phyloP scores from a whole-genome alignment of 345 rosid species.

The Carallia brachiata region DNA sequence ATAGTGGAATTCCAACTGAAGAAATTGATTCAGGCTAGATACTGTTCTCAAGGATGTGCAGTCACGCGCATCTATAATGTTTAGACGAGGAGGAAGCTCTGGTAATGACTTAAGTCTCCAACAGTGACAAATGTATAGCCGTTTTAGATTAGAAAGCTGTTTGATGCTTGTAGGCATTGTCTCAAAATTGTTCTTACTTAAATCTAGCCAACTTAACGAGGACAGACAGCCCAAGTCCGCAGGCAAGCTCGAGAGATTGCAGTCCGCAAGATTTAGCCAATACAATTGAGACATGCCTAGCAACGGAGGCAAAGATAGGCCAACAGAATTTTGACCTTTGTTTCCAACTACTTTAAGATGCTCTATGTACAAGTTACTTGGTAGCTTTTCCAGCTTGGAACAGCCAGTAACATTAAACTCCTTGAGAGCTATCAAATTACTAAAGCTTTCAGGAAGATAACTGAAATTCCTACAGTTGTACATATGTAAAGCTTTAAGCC shows the following conservation, averaged over 20 bases:
- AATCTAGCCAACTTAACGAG: background rate
- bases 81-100: slow-evolving; percentile 5
- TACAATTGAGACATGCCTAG: too few relatives aligned
- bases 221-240: background rate
- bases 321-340: background rate
- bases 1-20: background rate
- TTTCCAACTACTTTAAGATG: too few relatives aligned
- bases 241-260: background rate
- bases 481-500: background rate
- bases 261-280: too few relatives aligned
- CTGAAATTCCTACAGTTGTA: background rate
- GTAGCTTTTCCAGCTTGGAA: slow-evolving; percentile 32
- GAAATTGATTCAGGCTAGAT: too few relatives aligned
- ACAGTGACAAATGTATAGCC: slow-evolving; percentile 1
- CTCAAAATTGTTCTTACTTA: slow-evolving; percentile 1
- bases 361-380: background rate
- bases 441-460: background rate
- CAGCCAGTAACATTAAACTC: slow-evolving; percentile 19
- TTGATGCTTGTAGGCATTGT: slow-evolving; percentile 10
- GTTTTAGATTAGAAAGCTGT: background rate
- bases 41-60: slow-evolving; percentile 4
- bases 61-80: background rate
- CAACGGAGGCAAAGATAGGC: background rate
- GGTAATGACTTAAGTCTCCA: slow-evolving; percentile 4
- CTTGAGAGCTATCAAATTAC: background rate